These are phyloP conservation scores for Laguncularia racemosa DNA, from an alignment of 345 rosid genomes.

Conservation along the genomic window DNA sequence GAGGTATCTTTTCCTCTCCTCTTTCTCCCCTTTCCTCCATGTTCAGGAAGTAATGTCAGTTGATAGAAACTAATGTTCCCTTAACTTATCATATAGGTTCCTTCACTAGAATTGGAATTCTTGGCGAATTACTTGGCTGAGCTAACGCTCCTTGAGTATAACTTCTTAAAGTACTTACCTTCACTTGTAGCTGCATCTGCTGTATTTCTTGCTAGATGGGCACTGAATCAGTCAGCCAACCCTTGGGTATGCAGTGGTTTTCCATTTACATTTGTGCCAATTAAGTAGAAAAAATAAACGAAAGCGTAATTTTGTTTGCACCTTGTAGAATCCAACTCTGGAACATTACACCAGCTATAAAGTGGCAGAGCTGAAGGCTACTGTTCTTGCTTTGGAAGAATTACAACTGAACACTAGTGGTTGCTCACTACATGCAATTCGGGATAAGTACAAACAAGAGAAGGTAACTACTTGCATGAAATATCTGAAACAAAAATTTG, in stretches of 20 bases:
- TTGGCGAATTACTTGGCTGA: slow-evolving; percentile 86
- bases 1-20: slow-evolving; percentile 30
- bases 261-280: neutral
- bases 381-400: slow-evolving; percentile 72
- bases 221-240: slow-evolving; percentile 62
- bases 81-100: slow-evolving; percentile 30
- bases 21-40: no score
- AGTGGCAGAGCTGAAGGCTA: slow-evolving; percentile 45
- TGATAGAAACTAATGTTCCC: neutral
- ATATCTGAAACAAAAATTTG: neutral
- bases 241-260: slow-evolving; percentile 73
- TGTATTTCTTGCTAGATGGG: slow-evolving; percentile 87
- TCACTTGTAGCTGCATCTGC: slow-evolving; percentile 85
- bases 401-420: slow-evolving; percentile 59
- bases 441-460: slow-evolving; percentile 65
- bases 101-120: slow-evolving; percentile 58
- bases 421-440: slow-evolving; percentile 57
- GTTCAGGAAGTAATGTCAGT: neutral
- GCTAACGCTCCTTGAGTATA: slow-evolving; percentile 69
- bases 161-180: slow-evolving; percentile 66
- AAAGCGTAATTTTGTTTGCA: neutral
- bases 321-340: slow-evolving; percentile 68
- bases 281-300: neutral
- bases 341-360: slow-evolving; percentile 76
- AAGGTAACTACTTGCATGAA: slow-evolving; percentile 37